These are phyloP conservation scores for Clonostachys sp. DNA, from an alignment of 2,329 filamentous ascomycete species.

Conservation along the genomic window DNA sequence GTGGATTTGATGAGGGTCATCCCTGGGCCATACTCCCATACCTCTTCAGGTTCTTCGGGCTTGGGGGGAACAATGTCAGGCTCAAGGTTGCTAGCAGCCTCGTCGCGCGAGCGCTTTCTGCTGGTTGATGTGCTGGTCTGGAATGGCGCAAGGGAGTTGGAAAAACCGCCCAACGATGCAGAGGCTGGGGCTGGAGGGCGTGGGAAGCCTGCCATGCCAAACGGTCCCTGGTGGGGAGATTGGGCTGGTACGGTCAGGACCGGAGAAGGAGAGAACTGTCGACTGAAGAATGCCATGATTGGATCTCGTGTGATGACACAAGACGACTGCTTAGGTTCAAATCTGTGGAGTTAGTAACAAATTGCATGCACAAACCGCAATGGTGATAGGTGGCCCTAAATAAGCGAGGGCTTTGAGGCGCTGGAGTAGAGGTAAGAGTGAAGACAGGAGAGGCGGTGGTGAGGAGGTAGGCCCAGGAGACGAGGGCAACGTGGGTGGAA, in stretches of 20 bases:
- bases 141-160: neutral
- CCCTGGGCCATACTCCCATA: conserved; percentile 66
- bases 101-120: conserved; percentile 73
- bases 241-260: conserved; percentile 33
- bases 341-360: conserved; percentile 1
- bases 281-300: conserved; percentile 35
- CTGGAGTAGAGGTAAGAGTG: too few species aligned
- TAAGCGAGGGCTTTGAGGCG: too few species aligned
- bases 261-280: conserved; percentile 36
- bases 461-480: too few species aligned
- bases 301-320: neutral
- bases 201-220: conserved; percentile 21
- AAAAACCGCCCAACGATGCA: conserved; percentile 14
- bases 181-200: conserved; percentile 11
- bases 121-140: conserved; percentile 30
- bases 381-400: too few species aligned
- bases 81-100: conserved; percentile 64
- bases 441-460: too few species aligned
- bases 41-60: conserved; percentile 49
- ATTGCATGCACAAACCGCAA: conserved; percentile 3
- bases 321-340: neutral
- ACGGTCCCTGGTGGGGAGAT: conserved; percentile 22
- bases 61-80: conserved; percentile 41
- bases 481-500: too few species aligned
- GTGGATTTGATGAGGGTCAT: conserved; percentile 69